A percentile compares a stretch with the other conserved stretches of the same genome.
Evolutionary conservation across 306 rosid species (phyloP).

Genomic region (Rosa rugosa): DNA sequence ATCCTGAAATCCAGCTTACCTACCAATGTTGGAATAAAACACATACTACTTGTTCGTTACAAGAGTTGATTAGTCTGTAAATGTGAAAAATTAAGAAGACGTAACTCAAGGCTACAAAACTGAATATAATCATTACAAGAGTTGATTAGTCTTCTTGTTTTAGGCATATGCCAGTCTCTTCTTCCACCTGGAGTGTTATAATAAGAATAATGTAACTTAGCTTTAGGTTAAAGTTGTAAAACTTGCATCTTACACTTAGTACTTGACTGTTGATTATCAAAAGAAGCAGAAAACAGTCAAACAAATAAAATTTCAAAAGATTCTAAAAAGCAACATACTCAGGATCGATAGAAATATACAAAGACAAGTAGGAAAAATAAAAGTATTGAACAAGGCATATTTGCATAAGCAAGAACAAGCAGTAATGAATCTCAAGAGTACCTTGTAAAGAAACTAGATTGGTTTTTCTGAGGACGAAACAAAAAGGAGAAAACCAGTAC

Average conservation of each 20-base stretch:
- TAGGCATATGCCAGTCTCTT: slow-evolving; percentile 78
- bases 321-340: neutral
- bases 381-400: no score
- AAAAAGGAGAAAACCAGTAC: neutral
- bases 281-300: neutral
- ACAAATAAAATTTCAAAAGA: neutral
- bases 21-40: slow-evolving; percentile 31
- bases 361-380: neutral
- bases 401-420: slow-evolving; percentile 4
- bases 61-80: slow-evolving; percentile 27
- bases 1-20: slow-evolving; percentile 60
- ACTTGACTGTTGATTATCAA: neutral
- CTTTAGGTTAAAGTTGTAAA: neutral
- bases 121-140: neutral
- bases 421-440: neutral
- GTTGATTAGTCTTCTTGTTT: slow-evolving; percentile 43
- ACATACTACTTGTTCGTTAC: slow-evolving; percentile 29
- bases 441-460: neutral
- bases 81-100: slow-evolving; percentile 22
- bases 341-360: neutral
- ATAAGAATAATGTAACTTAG: slow-evolving; percentile 1
- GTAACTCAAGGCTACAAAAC: slow-evolving; percentile 1
- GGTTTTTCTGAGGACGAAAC: neutral
- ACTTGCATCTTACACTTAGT: neutral
- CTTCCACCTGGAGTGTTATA: slow-evolving; percentile 65